phyloP scores from a whole-genome alignment of 331 rosid species.

The Cucumis variabilis region DNA sequence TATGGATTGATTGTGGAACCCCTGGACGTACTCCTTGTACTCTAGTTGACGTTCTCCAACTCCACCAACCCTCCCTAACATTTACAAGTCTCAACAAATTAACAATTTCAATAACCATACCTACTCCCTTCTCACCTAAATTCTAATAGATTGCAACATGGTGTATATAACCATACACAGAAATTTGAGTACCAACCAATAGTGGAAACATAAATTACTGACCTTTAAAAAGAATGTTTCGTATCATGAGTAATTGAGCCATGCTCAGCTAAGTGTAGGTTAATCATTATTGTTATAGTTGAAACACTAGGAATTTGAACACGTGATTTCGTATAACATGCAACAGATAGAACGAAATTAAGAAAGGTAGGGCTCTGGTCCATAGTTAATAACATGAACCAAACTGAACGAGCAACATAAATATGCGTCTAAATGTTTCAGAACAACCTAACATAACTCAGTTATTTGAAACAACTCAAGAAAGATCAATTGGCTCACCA shows the following conservation, averaged over 20 bases:
- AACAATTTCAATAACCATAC: not conserved
- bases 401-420: conserved; percentile 5
- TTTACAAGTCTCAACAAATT: not conserved
- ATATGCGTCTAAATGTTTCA: not conserved
- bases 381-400: not conserved
- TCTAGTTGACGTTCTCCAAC: not conserved
- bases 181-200: not conserved
- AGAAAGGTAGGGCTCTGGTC: not conserved
- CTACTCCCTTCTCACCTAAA: not conserved
- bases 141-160: not conserved
- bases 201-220: not conserved
- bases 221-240: not conserved
- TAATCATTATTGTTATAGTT: not conserved
- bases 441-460: not conserved
- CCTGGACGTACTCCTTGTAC: not conserved
- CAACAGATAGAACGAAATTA: not conserved
- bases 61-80: not conserved
- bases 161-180: not conserved
- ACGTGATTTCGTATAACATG: not conserved
- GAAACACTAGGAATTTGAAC: not conserved
- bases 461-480: conserved; percentile 36
- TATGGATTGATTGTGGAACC: not conserved
- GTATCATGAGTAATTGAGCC: not conserved
- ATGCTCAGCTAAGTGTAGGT: not conserved
- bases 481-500: conserved; percentile 68